Percentiles rank a stretch among this genome's conserved stretches.
Conservation (phyloP, 352 stramenopile species). For the Globisporangium apiculatum region DNA sequence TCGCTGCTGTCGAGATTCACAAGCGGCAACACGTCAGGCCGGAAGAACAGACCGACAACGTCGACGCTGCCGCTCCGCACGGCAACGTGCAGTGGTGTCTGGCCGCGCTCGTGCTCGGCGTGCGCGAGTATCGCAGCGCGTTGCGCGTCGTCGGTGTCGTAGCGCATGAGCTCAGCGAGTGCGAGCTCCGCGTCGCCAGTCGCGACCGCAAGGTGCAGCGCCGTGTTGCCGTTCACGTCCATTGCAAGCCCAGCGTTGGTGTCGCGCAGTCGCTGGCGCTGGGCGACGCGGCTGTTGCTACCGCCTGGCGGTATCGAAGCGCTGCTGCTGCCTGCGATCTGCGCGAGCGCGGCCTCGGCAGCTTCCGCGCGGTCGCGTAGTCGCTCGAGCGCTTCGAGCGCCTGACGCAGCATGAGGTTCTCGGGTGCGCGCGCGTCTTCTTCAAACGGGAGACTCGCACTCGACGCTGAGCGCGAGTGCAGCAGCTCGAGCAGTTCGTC, state of each 20-base stretch:
- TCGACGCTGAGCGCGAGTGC: slow-evolving; percentile 7
- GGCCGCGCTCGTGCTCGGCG: slow-evolving; percentile 45
- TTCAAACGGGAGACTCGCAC: slow-evolving; percentile 7
- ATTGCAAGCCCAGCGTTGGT: slow-evolving; percentile 19
- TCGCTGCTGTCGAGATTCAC: slow-evolving; percentile 60
- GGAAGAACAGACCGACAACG: slow-evolving; percentile 70
- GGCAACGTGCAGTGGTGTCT: slow-evolving; percentile 58
- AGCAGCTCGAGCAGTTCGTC: slow-evolving; percentile 13
- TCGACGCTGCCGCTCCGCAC: slow-evolving; percentile 50
- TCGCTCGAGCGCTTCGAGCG: slow-evolving; percentile 42
- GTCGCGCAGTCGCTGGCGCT: not conserved
- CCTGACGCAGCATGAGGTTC: slow-evolving; percentile 32
- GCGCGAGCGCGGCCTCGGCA: slow-evolving; percentile 46
- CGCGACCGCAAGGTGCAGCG: slow-evolving; percentile 41
- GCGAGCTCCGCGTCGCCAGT: slow-evolving; percentile 35
- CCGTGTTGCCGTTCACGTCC: slow-evolving; percentile 51
- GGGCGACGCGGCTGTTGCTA: not conserved
- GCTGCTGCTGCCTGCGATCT: slow-evolving; percentile 10
- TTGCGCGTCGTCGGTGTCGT: slow-evolving; percentile 22
- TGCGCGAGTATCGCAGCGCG: slow-evolving; percentile 42
- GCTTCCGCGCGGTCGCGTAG: slow-evolving; percentile 52
- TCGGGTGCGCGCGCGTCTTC: slow-evolving; percentile 15
- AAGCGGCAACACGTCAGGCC: slow-evolving; percentile 58
- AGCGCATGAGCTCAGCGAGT: slow-evolving; percentile 38
- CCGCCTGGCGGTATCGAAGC: too few relatives aligned